Base-by-base conservation (phyloP, 768 basidiomycete genomes). In the Suillus americanus region DNA sequence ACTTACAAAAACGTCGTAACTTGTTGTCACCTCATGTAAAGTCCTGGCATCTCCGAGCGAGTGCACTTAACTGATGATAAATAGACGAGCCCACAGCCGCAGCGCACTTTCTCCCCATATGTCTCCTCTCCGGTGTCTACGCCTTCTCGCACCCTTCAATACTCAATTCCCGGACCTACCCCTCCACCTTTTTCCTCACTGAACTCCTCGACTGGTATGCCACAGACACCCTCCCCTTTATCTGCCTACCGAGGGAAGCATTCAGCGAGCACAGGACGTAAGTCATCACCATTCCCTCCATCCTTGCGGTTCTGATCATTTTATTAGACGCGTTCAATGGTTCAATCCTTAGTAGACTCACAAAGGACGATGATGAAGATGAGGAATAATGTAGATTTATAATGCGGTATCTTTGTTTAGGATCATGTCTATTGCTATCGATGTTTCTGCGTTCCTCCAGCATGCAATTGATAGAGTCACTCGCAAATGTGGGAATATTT, bases 211-310 rank as follows among this genome's bases (percentile, higher is more conserved):
- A 66, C 75, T 67, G 65, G 77, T 60, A 64, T 69, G 45, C 69
- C 79, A 56, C 71, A 74, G 37, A 79, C 80, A 2, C 76, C 79
- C 7, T 73, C 77, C 0, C 78, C 79, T 5, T 78, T 79, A n/a
- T 72, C 78, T 9, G 76, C 79, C 5, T 80, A 80, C 59, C 69
- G 78, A 16, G 80, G 80, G 35, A 75, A 71, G 61, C 80, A 81
- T 62, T 70, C 73, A 20, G 65, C 71, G 37, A 70, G 72, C 4
- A 71, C 71, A 8, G 81, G 77, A 62, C 78, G 79, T 81, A 55
- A 69, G 81, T 71, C 48, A 25, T 48, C 37, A 35, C 7, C 7
- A 5, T 55, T 28, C 18, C 12, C 25, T 28, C 23, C 23, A 18
- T 48, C 30, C 25, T 20, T n/a, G 13, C 9, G 5, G 4, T 45